Evolutionary conservation across 768 basidiomycete species (phyloP).

Genomic region (Pisolithus albus): DNA sequence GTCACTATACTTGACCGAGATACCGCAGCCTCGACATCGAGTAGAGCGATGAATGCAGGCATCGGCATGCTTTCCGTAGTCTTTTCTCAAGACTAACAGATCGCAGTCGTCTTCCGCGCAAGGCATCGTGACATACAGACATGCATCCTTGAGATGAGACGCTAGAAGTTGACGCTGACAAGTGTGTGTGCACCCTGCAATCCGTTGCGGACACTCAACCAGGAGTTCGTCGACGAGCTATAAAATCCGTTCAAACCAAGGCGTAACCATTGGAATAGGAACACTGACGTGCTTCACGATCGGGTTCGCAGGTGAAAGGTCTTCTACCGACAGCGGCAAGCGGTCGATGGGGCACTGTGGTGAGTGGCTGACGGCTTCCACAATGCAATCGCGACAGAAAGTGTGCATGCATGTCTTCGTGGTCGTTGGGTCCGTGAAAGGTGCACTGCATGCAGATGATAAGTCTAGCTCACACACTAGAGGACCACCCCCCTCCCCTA

Average conservation of each 20-base stretch:
- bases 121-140: slow-evolving; percentile 47
- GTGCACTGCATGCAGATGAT: slow-evolving; percentile 36
- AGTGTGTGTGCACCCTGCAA: slow-evolving; percentile 53
- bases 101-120: slow-evolving; percentile 46
- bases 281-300: slow-evolving; percentile 54
- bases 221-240: slow-evolving; percentile 80
- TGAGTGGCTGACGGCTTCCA: slow-evolving; percentile 58
- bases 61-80: slow-evolving; percentile 36
- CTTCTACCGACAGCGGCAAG: slow-evolving; percentile 49
- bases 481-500: background rate
- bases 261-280: background rate
- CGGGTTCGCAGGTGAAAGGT: slow-evolving; percentile 61
- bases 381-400: slow-evolving; percentile 79
- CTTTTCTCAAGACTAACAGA: slow-evolving; percentile 38
- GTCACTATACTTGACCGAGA: slow-evolving; percentile 27
- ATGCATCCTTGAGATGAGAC: slow-evolving; percentile 55
- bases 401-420: slow-evolving; percentile 76
- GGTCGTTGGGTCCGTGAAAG: slow-evolving; percentile 72
- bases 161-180: slow-evolving; percentile 64
- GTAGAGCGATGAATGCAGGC: slow-evolving; percentile 31
- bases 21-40: slow-evolving; percentile 35
- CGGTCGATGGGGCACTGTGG: slow-evolving; percentile 83
- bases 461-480: slow-evolving; percentile 5
- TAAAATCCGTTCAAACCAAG: slow-evolving; percentile 5
- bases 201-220: slow-evolving; percentile 61